Percentiles rank a stretch among this genome's conserved stretches.
Evolutionary conservation across 1,139 yeast species (phyloP).

Genomic region (Yamadazyma sp.): DNA sequence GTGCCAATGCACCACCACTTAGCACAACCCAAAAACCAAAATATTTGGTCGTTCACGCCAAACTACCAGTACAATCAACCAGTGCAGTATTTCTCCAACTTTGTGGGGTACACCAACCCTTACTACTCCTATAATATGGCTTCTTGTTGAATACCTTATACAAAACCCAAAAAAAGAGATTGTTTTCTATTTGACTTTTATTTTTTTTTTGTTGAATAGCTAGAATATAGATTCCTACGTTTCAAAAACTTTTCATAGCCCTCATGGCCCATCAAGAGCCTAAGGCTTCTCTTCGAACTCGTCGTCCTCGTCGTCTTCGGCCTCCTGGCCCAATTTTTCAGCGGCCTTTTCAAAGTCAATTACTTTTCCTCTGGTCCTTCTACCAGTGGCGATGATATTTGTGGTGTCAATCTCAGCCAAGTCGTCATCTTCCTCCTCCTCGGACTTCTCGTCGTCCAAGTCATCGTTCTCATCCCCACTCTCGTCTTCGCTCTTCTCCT

Average conservation of each 20-base stretch:
- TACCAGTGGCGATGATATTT: slow-evolving; percentile 79
- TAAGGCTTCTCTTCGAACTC: slow-evolving; percentile 24
- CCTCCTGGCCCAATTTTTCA: slow-evolving; percentile 56
- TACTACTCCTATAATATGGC: slow-evolving; percentile 38
- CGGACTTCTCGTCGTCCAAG: slow-evolving; percentile 48
- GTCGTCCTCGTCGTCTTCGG: slow-evolving; percentile 51
- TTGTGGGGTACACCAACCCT: slow-evolving; percentile 42
- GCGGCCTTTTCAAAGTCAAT: slow-evolving; percentile 89
- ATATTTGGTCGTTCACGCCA: slow-evolving; percentile 26
- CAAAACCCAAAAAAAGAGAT: slow-evolving; percentile 1
- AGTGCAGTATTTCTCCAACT: slow-evolving; percentile 19
- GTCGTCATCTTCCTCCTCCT: slow-evolving; percentile 74
- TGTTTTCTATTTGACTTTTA: slow-evolving; percentile 3
- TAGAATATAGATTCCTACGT: slow-evolving; percentile 6
- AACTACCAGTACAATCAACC: slow-evolving; percentile 20
- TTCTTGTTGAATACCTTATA: slow-evolving; percentile 31
- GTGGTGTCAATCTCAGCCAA: slow-evolving; percentile 80
- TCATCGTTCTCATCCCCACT: slow-evolving; percentile 58
- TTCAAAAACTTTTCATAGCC: no score
- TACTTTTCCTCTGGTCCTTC: slow-evolving; percentile 89
- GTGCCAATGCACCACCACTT: not conserved
- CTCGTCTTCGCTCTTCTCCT: slow-evolving; percentile 47
- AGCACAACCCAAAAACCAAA: slow-evolving; percentile 4
- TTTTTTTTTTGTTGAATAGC: slow-evolving; percentile 12
- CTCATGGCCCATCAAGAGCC: no score